Conservation (phyloP, 2,329 filamentous ascomycete species). For the Colletotrichum plurivorum region DNA sequence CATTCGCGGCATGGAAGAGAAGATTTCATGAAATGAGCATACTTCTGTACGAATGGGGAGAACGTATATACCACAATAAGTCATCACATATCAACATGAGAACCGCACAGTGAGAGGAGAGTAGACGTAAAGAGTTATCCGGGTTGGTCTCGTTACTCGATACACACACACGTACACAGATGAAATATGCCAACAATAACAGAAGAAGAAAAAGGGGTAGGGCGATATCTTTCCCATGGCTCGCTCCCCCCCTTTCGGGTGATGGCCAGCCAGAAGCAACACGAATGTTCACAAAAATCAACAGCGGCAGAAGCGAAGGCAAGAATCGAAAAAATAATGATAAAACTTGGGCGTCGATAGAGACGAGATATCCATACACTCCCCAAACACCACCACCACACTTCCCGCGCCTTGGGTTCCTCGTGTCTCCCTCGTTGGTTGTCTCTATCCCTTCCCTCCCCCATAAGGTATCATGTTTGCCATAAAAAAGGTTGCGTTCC, state of each 20-base stretch:
- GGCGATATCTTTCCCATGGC: no score
- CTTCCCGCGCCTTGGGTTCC: neutral
- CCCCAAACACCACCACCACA: conserved; percentile 2
- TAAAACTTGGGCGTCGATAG: conserved; percentile 11
- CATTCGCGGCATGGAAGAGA: no score
- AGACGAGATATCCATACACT: conserved; percentile 13
- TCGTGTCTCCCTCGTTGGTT: conserved; percentile 19
- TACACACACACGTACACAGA: no score
- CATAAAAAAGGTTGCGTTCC: conserved; percentile 24
- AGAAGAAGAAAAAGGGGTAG: no score
- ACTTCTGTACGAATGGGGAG: conserved; percentile 20
- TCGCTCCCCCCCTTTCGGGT: neutral
- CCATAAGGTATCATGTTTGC: conserved; percentile 46
- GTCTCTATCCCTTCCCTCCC: conserved; percentile 32
- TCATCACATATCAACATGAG: neutral
- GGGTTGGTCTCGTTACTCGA: conserved; percentile 21
- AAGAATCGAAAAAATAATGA: conserved; percentile 1
- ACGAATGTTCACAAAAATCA: neutral
- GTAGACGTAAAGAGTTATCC: conserved; percentile 10
- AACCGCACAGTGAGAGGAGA: neutral
- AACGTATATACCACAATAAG: conserved; percentile 30
- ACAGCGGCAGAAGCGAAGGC: neutral
- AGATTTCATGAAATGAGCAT: neutral
- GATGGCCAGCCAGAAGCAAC: conserved; percentile 33
- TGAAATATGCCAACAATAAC: no score